A percentile compares a stretch with the other conserved stretches of the same genome.
phyloP scores from a whole-genome alignment of 495 filamentous ascomycete species.

The Amorphotheca resinae region DNA sequence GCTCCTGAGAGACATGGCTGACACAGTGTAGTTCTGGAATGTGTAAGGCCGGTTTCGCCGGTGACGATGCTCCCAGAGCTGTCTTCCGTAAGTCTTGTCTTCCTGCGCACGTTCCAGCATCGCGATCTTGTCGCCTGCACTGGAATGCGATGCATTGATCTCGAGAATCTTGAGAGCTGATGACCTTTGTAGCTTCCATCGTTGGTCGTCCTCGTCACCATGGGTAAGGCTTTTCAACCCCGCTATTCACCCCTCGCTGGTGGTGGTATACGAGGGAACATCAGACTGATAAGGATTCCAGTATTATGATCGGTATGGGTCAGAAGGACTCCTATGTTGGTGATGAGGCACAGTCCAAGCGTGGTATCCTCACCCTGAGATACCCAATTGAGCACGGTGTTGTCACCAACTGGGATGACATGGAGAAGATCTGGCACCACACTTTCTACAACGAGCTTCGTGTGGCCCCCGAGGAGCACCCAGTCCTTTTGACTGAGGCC shows the following conservation, averaged over 20 bases:
- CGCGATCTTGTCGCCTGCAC: background rate
- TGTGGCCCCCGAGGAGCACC: slow-evolving; percentile 99
- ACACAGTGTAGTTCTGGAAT: slow-evolving; percentile 82
- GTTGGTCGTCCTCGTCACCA: slow-evolving; percentile 99
- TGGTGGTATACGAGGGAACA: slow-evolving; percentile 4
- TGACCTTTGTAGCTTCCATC: slow-evolving; percentile 67
- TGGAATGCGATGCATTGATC: background rate
- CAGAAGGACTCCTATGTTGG: slow-evolving; percentile 99
- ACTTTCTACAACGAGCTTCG: slow-evolving; percentile 99
- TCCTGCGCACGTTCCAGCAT: background rate
- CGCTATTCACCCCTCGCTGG: slow-evolving; percentile 7
- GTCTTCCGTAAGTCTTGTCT: slow-evolving; percentile 93
- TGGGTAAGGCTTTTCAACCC: slow-evolving; percentile 57
- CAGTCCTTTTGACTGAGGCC: slow-evolving; percentile 95
- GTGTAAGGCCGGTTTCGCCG: slow-evolving; percentile 99
- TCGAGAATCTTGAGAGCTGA: slow-evolving; percentile 6
- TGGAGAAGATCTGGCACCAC: slow-evolving; percentile 99
- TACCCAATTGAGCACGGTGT: slow-evolving; percentile 99
- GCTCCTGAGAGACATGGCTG: slow-evolving; percentile 25
- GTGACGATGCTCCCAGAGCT: slow-evolving; percentile 98
- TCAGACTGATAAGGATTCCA: slow-evolving; percentile 27
- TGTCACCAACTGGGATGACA: slow-evolving; percentile 99
- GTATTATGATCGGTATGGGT: slow-evolving; percentile 99
- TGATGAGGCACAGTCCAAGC: slow-evolving; percentile 98
- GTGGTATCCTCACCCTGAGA: slow-evolving; percentile 98